Evolutionary conservation across 2,329 filamentous ascomycete species (phyloP).

Genomic region (Coniochaeta hoffmannii): DNA sequence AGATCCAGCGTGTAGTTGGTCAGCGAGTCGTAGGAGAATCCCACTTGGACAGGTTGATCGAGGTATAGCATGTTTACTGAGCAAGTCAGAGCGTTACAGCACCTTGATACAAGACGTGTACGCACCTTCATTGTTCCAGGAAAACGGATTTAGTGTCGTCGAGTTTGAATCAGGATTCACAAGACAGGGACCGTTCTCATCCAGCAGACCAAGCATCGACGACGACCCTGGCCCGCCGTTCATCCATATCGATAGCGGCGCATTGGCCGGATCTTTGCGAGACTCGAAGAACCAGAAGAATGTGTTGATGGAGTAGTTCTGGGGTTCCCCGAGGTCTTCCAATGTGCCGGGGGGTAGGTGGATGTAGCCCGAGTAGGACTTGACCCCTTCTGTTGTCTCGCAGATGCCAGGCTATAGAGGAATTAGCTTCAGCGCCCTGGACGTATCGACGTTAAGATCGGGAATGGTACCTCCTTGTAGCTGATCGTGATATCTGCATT

Average conservation of each 20-base stretch:
- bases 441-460: no score
- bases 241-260: conserved; percentile 26
- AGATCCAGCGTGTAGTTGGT: conserved; percentile 14
- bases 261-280: conserved; percentile 22
- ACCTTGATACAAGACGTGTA: conserved; percentile 18
- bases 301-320: conserved; percentile 45
- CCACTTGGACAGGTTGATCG: conserved; percentile 40
- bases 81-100: neutral
- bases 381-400: conserved; percentile 51
- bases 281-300: conserved; percentile 62
- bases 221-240: conserved; percentile 32
- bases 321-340: conserved; percentile 35
- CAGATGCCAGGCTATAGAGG: conserved; percentile 44
- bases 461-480: conserved; percentile 49
- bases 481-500: conserved; percentile 53
- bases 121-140: conserved; percentile 45
- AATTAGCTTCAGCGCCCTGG: neutral
- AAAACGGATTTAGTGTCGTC: conserved; percentile 43
- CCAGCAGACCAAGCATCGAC: conserved; percentile 26
- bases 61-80: conserved; percentile 55
- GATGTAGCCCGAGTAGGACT: conserved; percentile 59
- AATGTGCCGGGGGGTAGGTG: conserved; percentile 36
- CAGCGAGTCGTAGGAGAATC: conserved; percentile 17
- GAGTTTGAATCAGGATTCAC: conserved; percentile 43
- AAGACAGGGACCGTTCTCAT: conserved; percentile 13